Evolutionary conservation across 805 yeast genomes (phyloP).

Genomic region (Lachancea lanzarotensis): DNA sequence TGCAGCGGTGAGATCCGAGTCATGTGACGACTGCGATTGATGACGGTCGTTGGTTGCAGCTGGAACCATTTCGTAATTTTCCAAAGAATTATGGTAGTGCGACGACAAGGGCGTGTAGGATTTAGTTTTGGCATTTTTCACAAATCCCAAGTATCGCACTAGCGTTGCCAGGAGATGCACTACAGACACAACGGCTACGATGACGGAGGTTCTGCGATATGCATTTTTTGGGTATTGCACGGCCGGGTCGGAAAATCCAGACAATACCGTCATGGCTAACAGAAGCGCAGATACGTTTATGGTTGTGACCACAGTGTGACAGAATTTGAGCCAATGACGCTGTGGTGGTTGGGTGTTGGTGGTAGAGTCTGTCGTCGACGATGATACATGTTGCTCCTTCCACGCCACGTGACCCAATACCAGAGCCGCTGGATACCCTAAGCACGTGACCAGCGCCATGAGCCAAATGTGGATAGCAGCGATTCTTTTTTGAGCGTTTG

Average conservation of each 20-base stretch:
- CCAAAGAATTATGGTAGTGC: not conserved
- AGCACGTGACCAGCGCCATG: constrained; percentile 38
- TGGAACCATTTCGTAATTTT: constrained; percentile 1
- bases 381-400: not conserved
- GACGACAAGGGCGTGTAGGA: not conserved
- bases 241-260: constrained; percentile 48
- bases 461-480: constrained; percentile 27
- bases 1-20: constrained; percentile 7
- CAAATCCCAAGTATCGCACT: constrained; percentile 25
- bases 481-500: not conserved
- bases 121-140: not conserved
- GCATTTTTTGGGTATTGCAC: constrained; percentile 73
- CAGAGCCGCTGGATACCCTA: constrained; percentile 63
- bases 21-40: constrained; percentile 10
- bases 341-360: constrained; percentile 3
- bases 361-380: not conserved
- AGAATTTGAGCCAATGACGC: constrained; percentile 37
- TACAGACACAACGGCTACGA: constrained; percentile 47
- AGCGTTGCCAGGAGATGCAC: constrained; percentile 53
- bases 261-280: constrained; percentile 48
- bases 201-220: constrained; percentile 58
- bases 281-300: constrained; percentile 20
- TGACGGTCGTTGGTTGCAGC: constrained; percentile 4
- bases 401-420: constrained; percentile 53
- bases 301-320: constrained; percentile 34